Evolutionary conservation across 2,329 filamentous ascomycete genomes (phyloP), one percentile per base, ranked within the genome.

Genomic region (Sclerotinia subarctica): DNA sequence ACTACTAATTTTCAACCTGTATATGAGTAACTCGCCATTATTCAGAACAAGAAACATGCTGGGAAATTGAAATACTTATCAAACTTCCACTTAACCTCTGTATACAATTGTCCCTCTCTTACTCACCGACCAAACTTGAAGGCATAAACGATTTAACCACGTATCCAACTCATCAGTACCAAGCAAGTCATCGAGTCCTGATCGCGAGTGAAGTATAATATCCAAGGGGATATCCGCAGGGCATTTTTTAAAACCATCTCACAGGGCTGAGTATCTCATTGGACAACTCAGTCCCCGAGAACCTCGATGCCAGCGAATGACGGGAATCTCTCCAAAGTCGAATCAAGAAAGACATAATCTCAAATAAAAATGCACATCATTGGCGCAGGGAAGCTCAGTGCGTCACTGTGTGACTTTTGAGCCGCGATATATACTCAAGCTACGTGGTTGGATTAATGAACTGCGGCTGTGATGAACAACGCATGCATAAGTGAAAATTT

Each of bases 1-100:
- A 24, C 11, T 56, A 38, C 32, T 5, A 1, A 21, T 21, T 21
- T 10, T n/a, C 0, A 35, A n/a, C 1, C 1, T 1, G 5, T 17
- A 24, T 38, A 5, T 56, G 21, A 7, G 19, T n/a, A 2, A 5
- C 8, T n/a, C n/a, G 3, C 11, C 3, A 2, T 0, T 35, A 0
- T 6, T 24, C 11, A n/a, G 32, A 11, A 56, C 13, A 32, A 38
- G 6, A 5, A 21, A 38, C 29, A 11, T 5, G 19, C 5, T 5
- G 11, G 10, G 32, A 38, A 5, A 56, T 15, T 15, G 11, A 24
- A 38, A 15, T 38, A 38, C 53, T 24, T 6, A 38, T 13, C 3
- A 5, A 17, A 5, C 10, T 10, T 56, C 6, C 7, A 15, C 32
- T 38, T 38, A 5, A 1, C 5, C 1, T 7, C 21, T 32, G 32